Evolutionary conservation across 768 basidiomycete species (phyloP).

Genomic region (Leccinellum rugosiceps): DNA sequence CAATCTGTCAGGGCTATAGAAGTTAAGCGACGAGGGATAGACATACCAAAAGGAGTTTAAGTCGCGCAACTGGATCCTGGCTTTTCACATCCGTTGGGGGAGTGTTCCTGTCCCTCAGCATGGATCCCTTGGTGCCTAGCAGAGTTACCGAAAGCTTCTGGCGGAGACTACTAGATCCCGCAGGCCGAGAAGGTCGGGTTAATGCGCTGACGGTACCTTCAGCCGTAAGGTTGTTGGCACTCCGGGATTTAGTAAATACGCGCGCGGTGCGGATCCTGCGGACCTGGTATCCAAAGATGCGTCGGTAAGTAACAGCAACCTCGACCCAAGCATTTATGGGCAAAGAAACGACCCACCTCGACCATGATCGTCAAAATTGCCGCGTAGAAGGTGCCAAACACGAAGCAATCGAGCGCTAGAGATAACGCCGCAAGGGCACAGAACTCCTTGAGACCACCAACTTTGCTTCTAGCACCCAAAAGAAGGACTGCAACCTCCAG

Average conservation of each 20-base stretch:
- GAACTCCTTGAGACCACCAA: slow-evolving; percentile 89
- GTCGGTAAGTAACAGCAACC: slow-evolving; percentile 14
- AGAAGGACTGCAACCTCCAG: slow-evolving; percentile 88
- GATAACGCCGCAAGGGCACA: slow-evolving; percentile 90
- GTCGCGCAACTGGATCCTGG: slow-evolving; percentile 79
- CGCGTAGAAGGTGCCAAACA: slow-evolving; percentile 87
- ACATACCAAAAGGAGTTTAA: slow-evolving; percentile 84
- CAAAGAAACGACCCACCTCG: slow-evolving; percentile 56
- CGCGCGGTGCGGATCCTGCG: slow-evolving; percentile 67
- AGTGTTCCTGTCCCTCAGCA: slow-evolving; percentile 42
- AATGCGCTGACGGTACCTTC: slow-evolving; percentile 33
- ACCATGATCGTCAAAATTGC: slow-evolving; percentile 93
- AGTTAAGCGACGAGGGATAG: not conserved
- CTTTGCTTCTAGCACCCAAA: slow-evolving; percentile 82
- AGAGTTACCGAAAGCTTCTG: slow-evolving; percentile 30
- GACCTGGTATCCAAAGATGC: slow-evolving; percentile 43
- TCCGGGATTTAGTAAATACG: slow-evolving; percentile 41
- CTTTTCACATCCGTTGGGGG: slow-evolving; percentile 42
- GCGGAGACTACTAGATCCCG: slow-evolving; percentile 15
- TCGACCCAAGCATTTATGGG: not conserved
- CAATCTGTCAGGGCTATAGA: slow-evolving; percentile 1
- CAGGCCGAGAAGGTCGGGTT: slow-evolving; percentile 21
- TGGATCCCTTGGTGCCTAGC: slow-evolving; percentile 50
- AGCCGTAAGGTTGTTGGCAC: slow-evolving; percentile 24
- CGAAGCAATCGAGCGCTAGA: slow-evolving; percentile 79